Evolutionary conservation across 371 early-diverging fungal species (phyloP).

Genomic region (Rhizopus sp.): DNA sequence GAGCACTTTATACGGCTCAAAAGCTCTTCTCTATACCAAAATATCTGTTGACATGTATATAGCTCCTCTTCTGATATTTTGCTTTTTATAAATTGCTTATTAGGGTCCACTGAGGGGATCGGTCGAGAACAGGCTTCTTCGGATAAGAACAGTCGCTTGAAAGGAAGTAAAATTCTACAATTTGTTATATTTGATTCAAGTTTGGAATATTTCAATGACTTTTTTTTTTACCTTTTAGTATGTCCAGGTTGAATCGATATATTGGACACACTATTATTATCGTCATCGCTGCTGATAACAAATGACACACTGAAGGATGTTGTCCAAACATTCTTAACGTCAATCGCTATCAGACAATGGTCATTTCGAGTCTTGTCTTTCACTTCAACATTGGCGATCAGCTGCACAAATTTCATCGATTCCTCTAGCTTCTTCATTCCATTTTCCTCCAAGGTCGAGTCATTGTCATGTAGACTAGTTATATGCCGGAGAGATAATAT

Average conservation of each 20-base stretch:
- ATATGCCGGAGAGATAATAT: slow-evolving; percentile 57
- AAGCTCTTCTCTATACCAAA: slow-evolving; percentile 81
- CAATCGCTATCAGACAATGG: slow-evolving; percentile 75
- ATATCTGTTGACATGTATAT: slow-evolving; percentile 57
- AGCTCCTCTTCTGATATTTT: slow-evolving; percentile 55
- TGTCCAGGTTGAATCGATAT: slow-evolving; percentile 40
- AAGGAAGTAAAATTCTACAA: slow-evolving; percentile 68
- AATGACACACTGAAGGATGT: slow-evolving; percentile 67
- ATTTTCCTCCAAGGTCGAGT: not conserved
- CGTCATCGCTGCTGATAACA: slow-evolving; percentile 51
- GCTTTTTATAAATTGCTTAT: slow-evolving; percentile 77
- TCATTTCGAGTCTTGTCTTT: slow-evolving; percentile 48
- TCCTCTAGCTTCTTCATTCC: not conserved
- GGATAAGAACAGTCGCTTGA: slow-evolving; percentile 64
- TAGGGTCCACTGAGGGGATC: slow-evolving; percentile 71
- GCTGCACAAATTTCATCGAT: slow-evolving; percentile 17
- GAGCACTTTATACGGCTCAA: slow-evolving; percentile 55
- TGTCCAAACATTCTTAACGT: slow-evolving; percentile 78
- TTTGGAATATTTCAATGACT: not conserved
- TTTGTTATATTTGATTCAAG: no score
- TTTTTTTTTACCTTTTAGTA: slow-evolving; percentile 31
- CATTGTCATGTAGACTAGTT: slow-evolving; percentile 5
- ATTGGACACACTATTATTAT: slow-evolving; percentile 11
- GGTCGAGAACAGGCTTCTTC: slow-evolving; percentile 47
- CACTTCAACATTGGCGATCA: slow-evolving; percentile 6